A percentile compares a stretch with the other conserved stretches of the same genome.
Evolutionary conservation across 2,329 filamentous ascomycete species (phyloP).

Genomic region (Diaporthe helianthi): DNA sequence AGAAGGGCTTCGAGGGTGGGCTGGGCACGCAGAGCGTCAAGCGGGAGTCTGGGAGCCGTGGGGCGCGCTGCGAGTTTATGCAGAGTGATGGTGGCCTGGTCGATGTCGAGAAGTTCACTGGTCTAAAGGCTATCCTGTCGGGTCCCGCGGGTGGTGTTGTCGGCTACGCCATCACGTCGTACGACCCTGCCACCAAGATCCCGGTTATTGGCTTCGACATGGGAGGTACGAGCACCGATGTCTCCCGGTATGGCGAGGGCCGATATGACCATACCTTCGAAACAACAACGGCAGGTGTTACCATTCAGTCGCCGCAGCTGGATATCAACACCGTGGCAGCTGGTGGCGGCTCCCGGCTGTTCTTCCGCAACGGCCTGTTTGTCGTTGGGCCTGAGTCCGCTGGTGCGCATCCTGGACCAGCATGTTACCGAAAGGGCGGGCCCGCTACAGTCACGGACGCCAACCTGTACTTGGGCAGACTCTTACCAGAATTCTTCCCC

Average conservation of each 20-base stretch:
- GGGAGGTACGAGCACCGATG: slow-evolving; percentile 92
- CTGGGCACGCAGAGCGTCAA: slow-evolving; percentile 79
- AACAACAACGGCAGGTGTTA: slow-evolving; percentile 92
- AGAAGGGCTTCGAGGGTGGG: slow-evolving; percentile 80
- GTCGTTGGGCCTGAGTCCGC: slow-evolving; percentile 90
- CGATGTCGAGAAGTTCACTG: slow-evolving; percentile 82
- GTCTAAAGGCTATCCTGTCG: slow-evolving; percentile 83
- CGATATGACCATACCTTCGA: slow-evolving; percentile 94
- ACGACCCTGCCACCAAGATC: slow-evolving; percentile 80
- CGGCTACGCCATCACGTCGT: slow-evolving; percentile 90
- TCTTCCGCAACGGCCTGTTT: slow-evolving; percentile 89
- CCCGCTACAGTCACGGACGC: slow-evolving; percentile 94
- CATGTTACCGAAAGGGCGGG: slow-evolving; percentile 89
- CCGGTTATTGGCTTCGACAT: slow-evolving; percentile 96
- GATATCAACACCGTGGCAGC: slow-evolving; percentile 96
- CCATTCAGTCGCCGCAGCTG: slow-evolving; percentile 88
- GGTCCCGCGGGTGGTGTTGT: slow-evolving; percentile 94
- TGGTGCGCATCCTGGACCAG: slow-evolving; percentile 86
- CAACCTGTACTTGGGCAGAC: slow-evolving; percentile 82
- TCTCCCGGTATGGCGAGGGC: slow-evolving; percentile 84
- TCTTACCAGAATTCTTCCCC: slow-evolving; percentile 91
- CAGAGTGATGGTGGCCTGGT: slow-evolving; percentile 80
- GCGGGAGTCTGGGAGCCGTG: slow-evolving; percentile 66
- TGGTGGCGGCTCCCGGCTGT: slow-evolving; percentile 83
- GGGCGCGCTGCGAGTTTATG: slow-evolving; percentile 93